These are phyloP conservation scores for Elaeis oleifera DNA, from an alignment of 202 grass and related monocot genomes.

Conservation along the genomic window DNA sequence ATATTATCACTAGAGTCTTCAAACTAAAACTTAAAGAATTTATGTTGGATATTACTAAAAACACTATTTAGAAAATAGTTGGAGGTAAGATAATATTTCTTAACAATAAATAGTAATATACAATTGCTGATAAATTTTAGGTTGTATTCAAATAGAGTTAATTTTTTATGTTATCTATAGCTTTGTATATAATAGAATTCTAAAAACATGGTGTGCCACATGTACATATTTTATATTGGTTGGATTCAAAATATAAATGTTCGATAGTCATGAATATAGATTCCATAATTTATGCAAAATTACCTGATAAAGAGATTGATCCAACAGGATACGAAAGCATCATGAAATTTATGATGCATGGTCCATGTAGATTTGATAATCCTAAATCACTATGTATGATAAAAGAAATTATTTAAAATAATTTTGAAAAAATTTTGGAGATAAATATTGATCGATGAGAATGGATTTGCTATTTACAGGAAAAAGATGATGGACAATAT, in stretches of 20 bases:
- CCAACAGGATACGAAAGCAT: background rate
- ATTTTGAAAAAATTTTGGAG: no score
- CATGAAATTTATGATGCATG: conserved; percentile 3
- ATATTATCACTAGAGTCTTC: no score
- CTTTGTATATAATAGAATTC: no score
- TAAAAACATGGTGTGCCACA: background rate
- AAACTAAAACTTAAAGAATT: no score
- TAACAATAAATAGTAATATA: no score
- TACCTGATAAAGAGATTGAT: background rate
- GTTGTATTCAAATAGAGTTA: no score
- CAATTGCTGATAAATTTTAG: no score
- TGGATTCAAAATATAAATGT: background rate
- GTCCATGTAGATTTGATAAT: background rate
- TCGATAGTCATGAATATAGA: background rate
- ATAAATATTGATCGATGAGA: no score
- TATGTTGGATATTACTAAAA: no score
- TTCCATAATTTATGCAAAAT: background rate
- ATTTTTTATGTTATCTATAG: background rate
- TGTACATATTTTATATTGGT: background rate
- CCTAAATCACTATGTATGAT: background rate
- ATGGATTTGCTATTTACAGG: background rate
- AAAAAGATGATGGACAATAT: background rate
- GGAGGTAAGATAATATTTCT: no score
- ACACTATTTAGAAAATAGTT: no score
- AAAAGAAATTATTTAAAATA: background rate